Evolutionary conservation across 257 asterid species (phyloP).

Genomic region (Forsythia suspensa): DNA sequence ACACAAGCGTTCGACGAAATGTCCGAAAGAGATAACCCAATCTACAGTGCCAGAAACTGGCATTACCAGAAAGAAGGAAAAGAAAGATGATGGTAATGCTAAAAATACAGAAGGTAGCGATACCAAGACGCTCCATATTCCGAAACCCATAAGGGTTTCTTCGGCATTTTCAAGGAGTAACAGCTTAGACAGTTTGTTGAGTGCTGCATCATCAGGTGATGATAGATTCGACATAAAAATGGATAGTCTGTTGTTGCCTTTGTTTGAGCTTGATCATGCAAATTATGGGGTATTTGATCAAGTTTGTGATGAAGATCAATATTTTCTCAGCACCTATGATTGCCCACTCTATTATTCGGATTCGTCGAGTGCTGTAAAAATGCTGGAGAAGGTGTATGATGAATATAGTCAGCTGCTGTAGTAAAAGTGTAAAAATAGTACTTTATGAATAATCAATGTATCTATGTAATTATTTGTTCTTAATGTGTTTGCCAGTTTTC

Average conservation of each 20-base stretch:
- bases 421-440: no score
- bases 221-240: slow-evolving; percentile 11
- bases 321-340: slow-evolving; percentile 12
- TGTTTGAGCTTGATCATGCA: slow-evolving; percentile 32
- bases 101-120: not conserved
- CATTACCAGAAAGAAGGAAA: not conserved
- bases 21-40: not conserved
- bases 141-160: slow-evolving; percentile 52
- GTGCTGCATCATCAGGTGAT: slow-evolving; percentile 33
- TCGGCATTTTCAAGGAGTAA: slow-evolving; percentile 31
- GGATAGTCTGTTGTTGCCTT: slow-evolving; percentile 36
- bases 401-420: slow-evolving; percentile 60
- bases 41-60: not conserved
- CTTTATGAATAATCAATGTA: no score
- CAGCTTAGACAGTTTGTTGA: slow-evolving; percentile 41
- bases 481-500: no score
- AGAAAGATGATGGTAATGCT: not conserved
- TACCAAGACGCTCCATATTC: slow-evolving; percentile 33
- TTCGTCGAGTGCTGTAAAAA: slow-evolving; percentile 22
- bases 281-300: slow-evolving; percentile 2
- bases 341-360: slow-evolving; percentile 5
- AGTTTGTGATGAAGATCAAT: slow-evolving; percentile 16
- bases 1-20: slow-evolving; percentile 6
- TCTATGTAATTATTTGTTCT: no score
- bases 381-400: slow-evolving; percentile 52